Base-by-base conservation (phyloP, 768 basidiomycete species). In the Cyathus striatus region DNA sequence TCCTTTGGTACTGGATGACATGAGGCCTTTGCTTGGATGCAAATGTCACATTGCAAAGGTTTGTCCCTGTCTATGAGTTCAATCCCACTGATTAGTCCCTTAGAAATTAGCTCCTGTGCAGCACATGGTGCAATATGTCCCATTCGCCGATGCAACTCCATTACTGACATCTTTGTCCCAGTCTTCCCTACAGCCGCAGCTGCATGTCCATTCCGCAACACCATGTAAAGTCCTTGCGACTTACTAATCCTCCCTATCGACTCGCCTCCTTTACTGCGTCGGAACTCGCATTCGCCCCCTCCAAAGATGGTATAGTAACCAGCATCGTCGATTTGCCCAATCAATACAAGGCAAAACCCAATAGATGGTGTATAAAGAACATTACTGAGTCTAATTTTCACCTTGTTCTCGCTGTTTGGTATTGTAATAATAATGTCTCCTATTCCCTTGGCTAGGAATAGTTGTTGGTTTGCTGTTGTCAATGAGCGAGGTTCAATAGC, bases 321-420 rank as follows among this genome's bases (percentile, higher is more conserved):
- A 7, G 38, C 32, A 2, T 65, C 51, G 35, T 67, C 63, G 9
- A 69, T 55, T 22, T 44, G 41, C 3, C 64, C 60, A 34, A 66
- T 54, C 1, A 62, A 68, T 14, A 69, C 47, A 4, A 71, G 56
- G 6, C 63, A 70, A 44, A 64, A 67, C 2, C 61, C 58, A 6
- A 68, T 56, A 20, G 65, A 61, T 0, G 62, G 67, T 4, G 64
- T 58, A 42, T 68, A 67, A 5, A 69, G 48, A 17, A 68, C 66
- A 35, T 66, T 50, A 3, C 49, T 60, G n/a, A 70, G 52, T 5
- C 44, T 42, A 3, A 66, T 41, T 12, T 56, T 41, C 0, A 52
- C 49, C 22, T 25, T n/a, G 22, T 58, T 50, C 16, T 49, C 38
- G 21, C 63, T 59, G 46, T 65, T 59, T 6, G 66, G 65, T 32